Conservation (phyloP, 192 early-diverging fungal species). For the Thamnidium elegans region DNA sequence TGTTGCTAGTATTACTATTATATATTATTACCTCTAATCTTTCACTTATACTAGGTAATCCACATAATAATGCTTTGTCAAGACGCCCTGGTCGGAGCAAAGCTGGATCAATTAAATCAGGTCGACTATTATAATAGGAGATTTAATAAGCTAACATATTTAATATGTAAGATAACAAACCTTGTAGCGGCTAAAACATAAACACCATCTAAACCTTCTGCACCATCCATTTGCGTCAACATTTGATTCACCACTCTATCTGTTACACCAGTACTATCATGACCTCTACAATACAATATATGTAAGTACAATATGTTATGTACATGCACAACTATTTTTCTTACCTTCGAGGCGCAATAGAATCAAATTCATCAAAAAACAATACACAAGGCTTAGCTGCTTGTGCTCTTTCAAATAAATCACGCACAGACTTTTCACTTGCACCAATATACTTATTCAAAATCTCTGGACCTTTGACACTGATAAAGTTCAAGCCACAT, state of each 20-base stretch:
- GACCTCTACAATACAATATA: constrained; percentile 61
- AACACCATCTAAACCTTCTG: constrained; percentile 92
- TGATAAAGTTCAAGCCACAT: constrained; percentile 96
- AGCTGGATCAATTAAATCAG: constrained; percentile 83
- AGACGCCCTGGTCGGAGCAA: constrained; percentile 78
- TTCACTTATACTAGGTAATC: constrained; percentile 73
- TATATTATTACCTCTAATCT: constrained; percentile 54
- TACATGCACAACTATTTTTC: not conserved
- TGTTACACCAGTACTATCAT: constrained; percentile 97
- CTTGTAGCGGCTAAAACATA: constrained; percentile 95
- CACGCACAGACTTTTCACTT: constrained; percentile 91
- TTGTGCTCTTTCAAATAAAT: constrained; percentile 91
- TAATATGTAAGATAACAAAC: constrained; percentile 28
- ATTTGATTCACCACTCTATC: constrained; percentile 99
- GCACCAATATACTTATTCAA: constrained; percentile 99
- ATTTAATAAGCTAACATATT: constrained; percentile 2
- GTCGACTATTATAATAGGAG: constrained; percentile 50
- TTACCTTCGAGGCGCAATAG: constrained; percentile 88
- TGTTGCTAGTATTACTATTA: not conserved
- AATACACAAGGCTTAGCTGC: constrained; percentile 92
- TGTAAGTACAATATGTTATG: not conserved
- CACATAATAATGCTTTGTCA: constrained; percentile 83
- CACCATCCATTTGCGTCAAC: constrained; percentile 98
- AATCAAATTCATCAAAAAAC: constrained; percentile 99
- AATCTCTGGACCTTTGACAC: constrained; percentile 95